A percentile compares a stretch with the other conserved stretches of the same genome.
Conservation (phyloP, 164 flowering plant genomes). For the Brasenia schreberi region DNA sequence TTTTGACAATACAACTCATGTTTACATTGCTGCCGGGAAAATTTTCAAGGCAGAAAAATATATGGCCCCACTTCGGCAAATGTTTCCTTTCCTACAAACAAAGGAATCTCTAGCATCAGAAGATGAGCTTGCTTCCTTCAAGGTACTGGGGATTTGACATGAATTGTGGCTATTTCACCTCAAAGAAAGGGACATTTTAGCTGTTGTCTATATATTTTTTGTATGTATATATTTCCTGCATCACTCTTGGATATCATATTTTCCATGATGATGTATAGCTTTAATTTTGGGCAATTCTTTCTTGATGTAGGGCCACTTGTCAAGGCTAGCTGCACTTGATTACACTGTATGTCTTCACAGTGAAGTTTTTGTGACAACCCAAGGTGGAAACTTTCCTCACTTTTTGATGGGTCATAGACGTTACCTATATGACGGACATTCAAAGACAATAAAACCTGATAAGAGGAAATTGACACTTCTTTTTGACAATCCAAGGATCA, state of each 20-base stretch:
- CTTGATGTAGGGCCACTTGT: constrained; percentile 62
- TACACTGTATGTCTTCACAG: constrained; percentile 88
- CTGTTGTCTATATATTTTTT: not conserved
- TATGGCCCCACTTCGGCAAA: constrained; percentile 75
- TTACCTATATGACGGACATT: constrained; percentile 71
- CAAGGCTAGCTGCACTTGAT: constrained; percentile 94
- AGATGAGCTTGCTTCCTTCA: constrained; percentile 79
- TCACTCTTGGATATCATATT: not conserved
- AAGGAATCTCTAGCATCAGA: constrained; percentile 72
- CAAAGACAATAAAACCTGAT: constrained; percentile 82
- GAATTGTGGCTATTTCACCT: not conserved
- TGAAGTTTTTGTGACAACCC: constrained; percentile 90
- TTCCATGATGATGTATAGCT: not conserved
- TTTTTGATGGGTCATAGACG: constrained; percentile 95
- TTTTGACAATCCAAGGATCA: constrained; percentile 60
- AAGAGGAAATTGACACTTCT: constrained; percentile 69
- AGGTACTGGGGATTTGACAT: constrained; percentile 31
- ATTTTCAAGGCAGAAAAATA: constrained; percentile 71
- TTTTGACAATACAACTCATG: constrained; percentile 71
- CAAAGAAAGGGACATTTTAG: not conserved
- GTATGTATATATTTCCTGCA: not conserved
- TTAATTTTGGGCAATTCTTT: not conserved
- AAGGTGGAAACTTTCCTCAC: constrained; percentile 97
- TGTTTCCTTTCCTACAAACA: constrained; percentile 80
- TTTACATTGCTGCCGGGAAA: constrained; percentile 86